These are phyloP conservation scores for Heliosperma pusillum DNA, from an alignment of 148 eudicot species.

Conservation along the genomic window DNA sequence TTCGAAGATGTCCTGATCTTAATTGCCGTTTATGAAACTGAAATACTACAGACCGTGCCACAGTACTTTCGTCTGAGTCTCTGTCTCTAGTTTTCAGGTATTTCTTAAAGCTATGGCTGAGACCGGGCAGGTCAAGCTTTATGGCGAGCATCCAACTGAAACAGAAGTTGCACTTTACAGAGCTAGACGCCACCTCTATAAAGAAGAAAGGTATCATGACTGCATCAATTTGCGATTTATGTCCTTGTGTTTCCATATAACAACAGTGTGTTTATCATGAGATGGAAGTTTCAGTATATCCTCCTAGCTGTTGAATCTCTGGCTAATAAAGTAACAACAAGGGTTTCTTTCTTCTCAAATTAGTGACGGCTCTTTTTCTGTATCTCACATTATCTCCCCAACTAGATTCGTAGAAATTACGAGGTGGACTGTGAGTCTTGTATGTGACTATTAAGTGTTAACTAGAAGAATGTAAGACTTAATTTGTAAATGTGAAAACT, in stretches of 20 bases:
- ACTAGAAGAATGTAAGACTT: background rate
- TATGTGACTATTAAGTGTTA: no score
- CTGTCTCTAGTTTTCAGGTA: constrained; percentile 43
- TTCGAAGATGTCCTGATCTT: background rate
- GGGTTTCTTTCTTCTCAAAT: background rate
- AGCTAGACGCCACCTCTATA: constrained; percentile 90
- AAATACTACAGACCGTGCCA: background rate
- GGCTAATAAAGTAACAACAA: background rate
- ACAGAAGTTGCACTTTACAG: constrained; percentile 89
- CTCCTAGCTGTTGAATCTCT: background rate
- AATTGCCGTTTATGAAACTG: background rate
- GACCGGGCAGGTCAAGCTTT: constrained; percentile 92
- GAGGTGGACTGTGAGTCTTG: background rate
- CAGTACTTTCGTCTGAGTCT: background rate
- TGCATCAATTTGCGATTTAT: background rate
- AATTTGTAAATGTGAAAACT: background rate
- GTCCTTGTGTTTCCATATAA: constrained; percentile 2
- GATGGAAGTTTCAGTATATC: background rate
- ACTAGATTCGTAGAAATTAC: background rate
- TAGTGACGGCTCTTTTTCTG: background rate
- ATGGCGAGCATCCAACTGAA: constrained; percentile 82
- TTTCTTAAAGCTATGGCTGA: constrained; percentile 99
- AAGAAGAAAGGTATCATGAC: constrained; percentile 76
- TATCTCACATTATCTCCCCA: background rate
- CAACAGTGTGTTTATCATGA: background rate